Percentiles rank a stretch among this genome's conserved stretches.
Evolutionary conservation across 2,329 filamentous ascomycete species (phyloP).

Genomic region (Sphaerulina vaccinii): DNA sequence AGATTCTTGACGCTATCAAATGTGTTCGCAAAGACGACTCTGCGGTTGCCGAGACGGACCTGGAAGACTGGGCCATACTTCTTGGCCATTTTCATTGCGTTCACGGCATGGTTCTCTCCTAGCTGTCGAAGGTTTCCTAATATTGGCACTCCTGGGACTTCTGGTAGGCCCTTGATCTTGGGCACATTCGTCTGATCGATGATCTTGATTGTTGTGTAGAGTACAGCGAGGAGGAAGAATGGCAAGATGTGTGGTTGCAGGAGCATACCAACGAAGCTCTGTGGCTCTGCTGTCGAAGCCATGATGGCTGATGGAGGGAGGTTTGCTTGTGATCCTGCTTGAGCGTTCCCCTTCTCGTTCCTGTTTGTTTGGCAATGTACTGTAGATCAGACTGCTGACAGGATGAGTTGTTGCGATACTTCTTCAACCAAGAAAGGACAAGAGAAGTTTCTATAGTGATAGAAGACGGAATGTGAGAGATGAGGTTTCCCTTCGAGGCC

Average conservation of each 20-base stretch:
- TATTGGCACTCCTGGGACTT: constrained; percentile 49
- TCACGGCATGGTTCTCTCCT: constrained; percentile 48
- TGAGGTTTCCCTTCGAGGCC: not conserved
- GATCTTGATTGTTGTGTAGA: constrained; percentile 43
- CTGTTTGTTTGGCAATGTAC: not conserved
- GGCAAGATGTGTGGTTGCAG: constrained; percentile 42
- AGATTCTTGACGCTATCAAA: constrained; percentile 72
- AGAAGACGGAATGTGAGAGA: constrained; percentile 13
- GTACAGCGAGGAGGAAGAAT: constrained; percentile 42
- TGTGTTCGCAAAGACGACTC: constrained; percentile 75
- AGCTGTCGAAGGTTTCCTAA: constrained; percentile 49
- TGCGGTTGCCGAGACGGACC: constrained; percentile 63
- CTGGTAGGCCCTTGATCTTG: constrained; percentile 50
- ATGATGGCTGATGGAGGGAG: constrained; percentile 17
- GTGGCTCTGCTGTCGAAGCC: constrained; percentile 28
- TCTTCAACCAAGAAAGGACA: not conserved
- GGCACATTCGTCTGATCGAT: constrained; percentile 49
- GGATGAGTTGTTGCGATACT: not conserved
- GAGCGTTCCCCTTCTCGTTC: no score
- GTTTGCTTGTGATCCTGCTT: not conserved
- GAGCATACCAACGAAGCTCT: constrained; percentile 33
- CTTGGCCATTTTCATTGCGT: constrained; percentile 48
- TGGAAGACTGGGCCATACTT: constrained; percentile 53
- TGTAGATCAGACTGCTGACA: not conserved
- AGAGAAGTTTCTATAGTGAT: constrained; percentile 8